Percentiles rank a stretch among this genome's conserved stretches.
These are phyloP conservation scores for Scopulariopsis brevicaulis DNA, from an alignment of 2,329 filamentous ascomycete genomes.

Conservation along the genomic window DNA sequence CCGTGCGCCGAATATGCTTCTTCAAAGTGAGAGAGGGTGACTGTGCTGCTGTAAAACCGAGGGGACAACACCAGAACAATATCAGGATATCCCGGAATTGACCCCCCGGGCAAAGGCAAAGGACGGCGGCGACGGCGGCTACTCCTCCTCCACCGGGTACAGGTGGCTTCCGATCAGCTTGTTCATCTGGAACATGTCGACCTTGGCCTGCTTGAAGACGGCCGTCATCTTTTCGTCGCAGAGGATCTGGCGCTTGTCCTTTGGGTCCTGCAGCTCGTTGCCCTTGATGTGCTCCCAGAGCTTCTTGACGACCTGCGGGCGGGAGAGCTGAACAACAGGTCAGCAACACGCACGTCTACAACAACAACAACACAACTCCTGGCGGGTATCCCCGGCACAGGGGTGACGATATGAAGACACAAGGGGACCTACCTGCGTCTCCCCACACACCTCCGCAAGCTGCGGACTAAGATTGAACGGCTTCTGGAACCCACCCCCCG, in stretches of 20 bases:
- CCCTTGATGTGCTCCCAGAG: slow-evolving; percentile 93
- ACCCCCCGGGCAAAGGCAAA: too few relatives aligned
- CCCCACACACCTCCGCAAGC: slow-evolving; percentile 59
- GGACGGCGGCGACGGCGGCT: neutral
- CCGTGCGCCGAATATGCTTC: neutral
- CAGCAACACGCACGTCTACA: neutral
- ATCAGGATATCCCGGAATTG: too few relatives aligned
- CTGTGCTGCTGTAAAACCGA: neutral
- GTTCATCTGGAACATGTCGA: slow-evolving; percentile 99
- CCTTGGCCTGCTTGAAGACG: slow-evolving; percentile 80
- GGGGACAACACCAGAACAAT: too few relatives aligned
- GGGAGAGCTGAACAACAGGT: slow-evolving; percentile 56
- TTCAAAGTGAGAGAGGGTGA: neutral
- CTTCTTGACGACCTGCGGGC: slow-evolving; percentile 91
- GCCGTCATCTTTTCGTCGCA: slow-evolving; percentile 88
- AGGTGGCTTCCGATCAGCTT: slow-evolving; percentile 86
- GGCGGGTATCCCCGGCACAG: too few relatives aligned
- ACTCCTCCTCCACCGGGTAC: slow-evolving; percentile 68
- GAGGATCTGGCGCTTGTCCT: slow-evolving; percentile 80
- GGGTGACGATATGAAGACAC: neutral
- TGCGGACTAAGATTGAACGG: slow-evolving; percentile 63
- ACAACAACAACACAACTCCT: neutral
- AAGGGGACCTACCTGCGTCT: slow-evolving; percentile 44
- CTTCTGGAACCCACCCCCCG: slow-evolving; percentile 89
- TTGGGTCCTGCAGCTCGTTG: slow-evolving; percentile 79